A percentile compares a stretch with the other conserved stretches of the same genome.
Conservation (phyloP, 2,329 filamentous ascomycete genomes). For the Monilinia polystroma region DNA sequence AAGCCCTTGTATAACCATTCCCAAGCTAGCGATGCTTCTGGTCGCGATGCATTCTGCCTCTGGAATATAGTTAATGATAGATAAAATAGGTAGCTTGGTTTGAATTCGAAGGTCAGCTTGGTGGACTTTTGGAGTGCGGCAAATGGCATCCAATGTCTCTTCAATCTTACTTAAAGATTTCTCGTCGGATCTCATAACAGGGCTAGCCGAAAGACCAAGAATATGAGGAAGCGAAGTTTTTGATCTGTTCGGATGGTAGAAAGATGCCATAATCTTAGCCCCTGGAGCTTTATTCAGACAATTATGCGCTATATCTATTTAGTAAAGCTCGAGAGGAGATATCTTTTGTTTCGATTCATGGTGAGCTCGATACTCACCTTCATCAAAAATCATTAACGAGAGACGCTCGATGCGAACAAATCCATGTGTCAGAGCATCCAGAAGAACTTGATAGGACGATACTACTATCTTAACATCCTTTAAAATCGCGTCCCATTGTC, state of each 20-base stretch:
- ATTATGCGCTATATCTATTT: conserved; percentile 37
- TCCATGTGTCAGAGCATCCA: conserved; percentile 60
- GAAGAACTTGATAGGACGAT: conserved; percentile 59
- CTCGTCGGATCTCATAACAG: conserved; percentile 38
- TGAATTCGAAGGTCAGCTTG: conserved; percentile 47
- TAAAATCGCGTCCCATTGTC: conserved; percentile 59
- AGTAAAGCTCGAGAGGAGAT: neutral
- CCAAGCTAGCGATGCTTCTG: conserved; percentile 30
- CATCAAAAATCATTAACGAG: conserved; percentile 63
- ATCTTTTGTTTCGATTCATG: neutral
- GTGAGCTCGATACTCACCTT: conserved; percentile 47
- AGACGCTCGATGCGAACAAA: conserved; percentile 57
- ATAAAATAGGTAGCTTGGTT: conserved; percentile 35
- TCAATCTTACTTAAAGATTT: conserved; percentile 44
- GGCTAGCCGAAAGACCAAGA: conserved; percentile 39
- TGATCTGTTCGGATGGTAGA: conserved; percentile 36
- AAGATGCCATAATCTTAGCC: conserved; percentile 38
- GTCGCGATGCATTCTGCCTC: conserved; percentile 21
- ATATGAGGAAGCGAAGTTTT: conserved; percentile 34
- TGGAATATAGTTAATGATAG: conserved; percentile 28
- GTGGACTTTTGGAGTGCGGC: conserved; percentile 55
- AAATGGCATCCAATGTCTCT: conserved; percentile 55
- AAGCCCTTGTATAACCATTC: conserved; percentile 41
- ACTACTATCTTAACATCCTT: conserved; percentile 57
- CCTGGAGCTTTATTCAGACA: conserved; percentile 38